These are phyloP conservation scores for Lyophyllum decastes DNA, from an alignment of 768 basidiomycete genomes.

Conservation along the genomic window DNA sequence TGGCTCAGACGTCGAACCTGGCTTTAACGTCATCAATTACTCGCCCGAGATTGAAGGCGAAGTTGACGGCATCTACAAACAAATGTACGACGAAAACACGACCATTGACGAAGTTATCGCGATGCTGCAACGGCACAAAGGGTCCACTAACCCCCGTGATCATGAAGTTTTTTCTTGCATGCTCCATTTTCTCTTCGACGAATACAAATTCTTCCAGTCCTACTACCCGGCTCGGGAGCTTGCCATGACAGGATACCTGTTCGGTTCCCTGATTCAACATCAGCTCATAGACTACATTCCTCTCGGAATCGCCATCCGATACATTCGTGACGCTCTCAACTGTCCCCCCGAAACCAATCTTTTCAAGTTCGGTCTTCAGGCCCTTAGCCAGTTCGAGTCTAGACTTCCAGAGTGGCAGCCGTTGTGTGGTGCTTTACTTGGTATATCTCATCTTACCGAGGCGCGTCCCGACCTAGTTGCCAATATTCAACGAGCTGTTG, in stretches of 20 bases:
- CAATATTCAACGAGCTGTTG: conserved; percentile 69
- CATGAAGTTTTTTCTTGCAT: conserved; percentile 99
- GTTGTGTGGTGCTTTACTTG: conserved; percentile 84
- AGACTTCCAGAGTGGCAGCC: conserved; percentile 92
- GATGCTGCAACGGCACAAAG: conserved; percentile 84
- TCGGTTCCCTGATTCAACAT: conserved; percentile 93
- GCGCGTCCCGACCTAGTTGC: conserved; percentile 79
- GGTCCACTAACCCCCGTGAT: conserved; percentile 78
- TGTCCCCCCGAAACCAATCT: conserved; percentile 90
- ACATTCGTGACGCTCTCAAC: conserved; percentile 91
- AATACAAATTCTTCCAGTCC: conserved; percentile 99
- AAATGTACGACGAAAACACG: conserved; percentile 96
- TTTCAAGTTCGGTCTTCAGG: conserved; percentile 94
- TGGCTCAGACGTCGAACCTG: conserved; percentile 85
- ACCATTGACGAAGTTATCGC: conserved; percentile 92
- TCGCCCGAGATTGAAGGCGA: conserved; percentile 87
- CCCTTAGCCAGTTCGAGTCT: conserved; percentile 83
- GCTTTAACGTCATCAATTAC: conserved; percentile 87
- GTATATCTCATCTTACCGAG: conserved; percentile 85
- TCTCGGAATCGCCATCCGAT: conserved; percentile 94
- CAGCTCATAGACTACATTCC: conserved; percentile 93
- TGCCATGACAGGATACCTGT: conserved; percentile 93
- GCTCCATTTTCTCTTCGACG: conserved; percentile 99
- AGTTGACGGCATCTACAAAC: conserved; percentile 94
- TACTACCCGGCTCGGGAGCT: conserved; percentile 94